Percentiles rank a stretch among this genome's conserved stretches.
phyloP scores from a whole-genome alignment of 345 rosid species.

The Pugionium dolabratum region DNA sequence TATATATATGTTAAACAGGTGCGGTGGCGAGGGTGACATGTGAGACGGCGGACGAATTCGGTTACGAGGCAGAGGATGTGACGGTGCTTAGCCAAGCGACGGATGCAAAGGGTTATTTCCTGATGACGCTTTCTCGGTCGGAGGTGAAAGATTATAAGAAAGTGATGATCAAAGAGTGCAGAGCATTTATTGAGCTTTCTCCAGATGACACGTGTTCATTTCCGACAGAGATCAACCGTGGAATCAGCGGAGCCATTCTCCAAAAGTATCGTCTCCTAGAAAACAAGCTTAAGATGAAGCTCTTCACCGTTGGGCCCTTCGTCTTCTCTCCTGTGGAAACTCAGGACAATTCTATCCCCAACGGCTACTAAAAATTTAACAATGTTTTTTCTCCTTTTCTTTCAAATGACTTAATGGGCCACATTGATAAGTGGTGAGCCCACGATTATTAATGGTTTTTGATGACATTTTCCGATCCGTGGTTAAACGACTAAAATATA shows the following conservation, averaged over 20 bases:
- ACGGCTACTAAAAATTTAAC: slow-evolving; percentile 38
- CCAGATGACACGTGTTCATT: slow-evolving; percentile 50
- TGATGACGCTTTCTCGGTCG: slow-evolving; percentile 52
- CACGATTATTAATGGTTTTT: neutral
- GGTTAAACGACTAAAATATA: no score
- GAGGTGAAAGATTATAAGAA: slow-evolving; percentile 46
- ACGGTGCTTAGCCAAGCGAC: slow-evolving; percentile 58
- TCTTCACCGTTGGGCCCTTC: slow-evolving; percentile 68
- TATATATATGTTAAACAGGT: slow-evolving; percentile 35
- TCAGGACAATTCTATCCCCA: slow-evolving; percentile 38
- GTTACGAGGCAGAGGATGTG: slow-evolving; percentile 56
- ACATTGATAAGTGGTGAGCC: neutral
- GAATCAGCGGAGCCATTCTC: slow-evolving; percentile 58
- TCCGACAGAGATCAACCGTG: slow-evolving; percentile 58
- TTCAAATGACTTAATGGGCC: neutral
- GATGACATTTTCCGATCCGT: no score
- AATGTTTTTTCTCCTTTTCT: neutral
- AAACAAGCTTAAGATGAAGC: slow-evolving; percentile 45
- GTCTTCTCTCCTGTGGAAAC: slow-evolving; percentile 42
- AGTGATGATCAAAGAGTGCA: slow-evolving; percentile 53
- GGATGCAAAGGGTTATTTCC: slow-evolving; percentile 57
- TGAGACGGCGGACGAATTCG: slow-evolving; percentile 49
- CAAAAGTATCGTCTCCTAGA: slow-evolving; percentile 37
- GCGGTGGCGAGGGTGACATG: slow-evolving; percentile 69
- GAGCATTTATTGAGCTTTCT: slow-evolving; percentile 57